These are phyloP conservation scores for Alternaria sp. DNA, from an alignment of 2,329 filamentous ascomycete species.

Conservation along the genomic window DNA sequence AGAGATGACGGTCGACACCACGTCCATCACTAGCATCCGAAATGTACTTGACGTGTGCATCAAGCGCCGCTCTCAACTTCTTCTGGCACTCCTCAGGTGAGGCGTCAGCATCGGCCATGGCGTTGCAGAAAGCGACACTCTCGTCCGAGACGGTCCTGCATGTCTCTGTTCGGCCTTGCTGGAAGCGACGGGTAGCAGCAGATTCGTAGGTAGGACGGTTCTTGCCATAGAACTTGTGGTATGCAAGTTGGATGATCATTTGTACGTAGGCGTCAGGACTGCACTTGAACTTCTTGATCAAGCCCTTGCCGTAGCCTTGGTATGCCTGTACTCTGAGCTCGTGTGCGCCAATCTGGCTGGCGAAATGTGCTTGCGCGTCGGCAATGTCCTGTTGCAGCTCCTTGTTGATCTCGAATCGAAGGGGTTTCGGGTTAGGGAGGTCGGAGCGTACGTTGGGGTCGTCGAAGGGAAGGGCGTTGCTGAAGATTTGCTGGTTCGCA, in stretches of 20 bases:
- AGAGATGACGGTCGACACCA: slow-evolving; percentile 96
- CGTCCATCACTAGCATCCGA: slow-evolving; percentile 87
- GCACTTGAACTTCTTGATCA: slow-evolving; percentile 99
- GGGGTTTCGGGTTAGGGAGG: slow-evolving; percentile 79
- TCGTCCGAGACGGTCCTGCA: slow-evolving; percentile 93
- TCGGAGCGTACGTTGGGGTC: slow-evolving; percentile 79
- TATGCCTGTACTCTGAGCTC: slow-evolving; percentile 94
- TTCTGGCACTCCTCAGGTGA: slow-evolving; percentile 72
- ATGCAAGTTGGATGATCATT: slow-evolving; percentile 98
- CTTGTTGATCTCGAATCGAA: slow-evolving; percentile 81
- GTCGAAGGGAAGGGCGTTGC: slow-evolving; percentile 91
- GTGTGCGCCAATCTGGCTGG: slow-evolving; percentile 82
- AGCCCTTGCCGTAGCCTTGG: slow-evolving; percentile 95
- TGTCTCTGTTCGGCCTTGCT: slow-evolving; percentile 95
- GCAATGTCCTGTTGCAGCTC: slow-evolving; percentile 81
- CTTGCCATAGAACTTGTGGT: slow-evolving; percentile 99
- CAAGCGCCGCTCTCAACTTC: slow-evolving; percentile 83
- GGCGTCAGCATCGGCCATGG: slow-evolving; percentile 76
- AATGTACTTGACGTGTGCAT: slow-evolving; percentile 90
- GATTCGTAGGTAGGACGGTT: slow-evolving; percentile 98
- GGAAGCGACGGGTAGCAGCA: slow-evolving; percentile 92
- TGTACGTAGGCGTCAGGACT: slow-evolving; percentile 97
- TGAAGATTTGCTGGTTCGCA: slow-evolving; percentile 89
- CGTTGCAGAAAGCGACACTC: slow-evolving; percentile 86
- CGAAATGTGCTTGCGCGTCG: slow-evolving; percentile 80